These are phyloP conservation scores for Phytophthora sp. DNA, from an alignment of 352 stramenopile genomes.

Conservation along the genomic window DNA sequence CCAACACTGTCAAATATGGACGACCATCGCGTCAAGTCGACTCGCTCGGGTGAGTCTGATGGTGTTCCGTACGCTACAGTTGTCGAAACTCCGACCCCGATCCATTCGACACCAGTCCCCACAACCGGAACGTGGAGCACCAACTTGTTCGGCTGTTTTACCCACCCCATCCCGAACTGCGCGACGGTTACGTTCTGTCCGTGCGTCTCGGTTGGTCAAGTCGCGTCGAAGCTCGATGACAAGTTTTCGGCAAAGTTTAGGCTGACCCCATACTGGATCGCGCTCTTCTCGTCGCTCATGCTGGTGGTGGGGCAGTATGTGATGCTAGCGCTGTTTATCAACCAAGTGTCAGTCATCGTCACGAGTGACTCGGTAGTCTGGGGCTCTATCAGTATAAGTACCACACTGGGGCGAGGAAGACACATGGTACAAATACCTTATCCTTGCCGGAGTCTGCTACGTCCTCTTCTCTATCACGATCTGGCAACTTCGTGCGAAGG, in stretches of 20 bases:
- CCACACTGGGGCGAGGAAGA: slow-evolving; percentile 31
- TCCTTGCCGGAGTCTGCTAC: slow-evolving; percentile 24
- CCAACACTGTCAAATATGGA: slow-evolving; percentile 12
- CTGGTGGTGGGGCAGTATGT: slow-evolving; percentile 30
- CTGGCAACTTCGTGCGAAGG: slow-evolving; percentile 26
- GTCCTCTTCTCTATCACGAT: slow-evolving; percentile 34
- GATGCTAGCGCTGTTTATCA: slow-evolving; percentile 35
- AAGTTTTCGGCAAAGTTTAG: slow-evolving; percentile 32
- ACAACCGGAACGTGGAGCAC: slow-evolving; percentile 32
- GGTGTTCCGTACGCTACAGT: slow-evolving; percentile 18
- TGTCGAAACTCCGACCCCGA: neutral
- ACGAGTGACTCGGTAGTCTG: slow-evolving; percentile 29
- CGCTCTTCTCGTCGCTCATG: slow-evolving; percentile 23
- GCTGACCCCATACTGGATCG: slow-evolving; percentile 29
- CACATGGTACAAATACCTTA: slow-evolving; percentile 39
- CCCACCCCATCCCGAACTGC: slow-evolving; percentile 44
- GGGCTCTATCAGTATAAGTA: slow-evolving; percentile 42
- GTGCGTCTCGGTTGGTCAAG: slow-evolving; percentile 47
- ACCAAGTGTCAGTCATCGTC: slow-evolving; percentile 30
- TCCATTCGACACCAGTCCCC: neutral
- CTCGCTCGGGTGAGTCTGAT: slow-evolving; percentile 20
- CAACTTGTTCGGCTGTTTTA: slow-evolving; percentile 45
- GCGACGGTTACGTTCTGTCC: slow-evolving; percentile 44
- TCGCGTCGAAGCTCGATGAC: slow-evolving; percentile 39
- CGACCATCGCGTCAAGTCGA: slow-evolving; percentile 26